Base-by-base conservation (phyloP, 2,329 filamentous ascomycete genomes). In the Dryadomyces quercus-mongolicae region DNA sequence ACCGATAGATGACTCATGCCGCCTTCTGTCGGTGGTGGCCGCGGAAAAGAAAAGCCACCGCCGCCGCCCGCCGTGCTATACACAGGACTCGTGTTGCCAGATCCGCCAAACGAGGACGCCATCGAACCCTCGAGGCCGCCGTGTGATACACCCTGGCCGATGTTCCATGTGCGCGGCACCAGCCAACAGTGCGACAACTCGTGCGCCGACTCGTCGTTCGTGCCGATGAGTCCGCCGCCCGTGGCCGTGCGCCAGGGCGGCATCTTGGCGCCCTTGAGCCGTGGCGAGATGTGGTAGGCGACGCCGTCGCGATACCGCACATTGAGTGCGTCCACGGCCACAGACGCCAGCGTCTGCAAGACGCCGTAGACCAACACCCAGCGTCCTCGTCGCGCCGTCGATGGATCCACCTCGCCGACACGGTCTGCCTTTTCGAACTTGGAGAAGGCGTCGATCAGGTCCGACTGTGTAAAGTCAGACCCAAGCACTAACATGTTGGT, bases 291-390 rank as follows among this genome's bases (percentile, higher is more conserved):
- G 60, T 82, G 78, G 61, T 84, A 84, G 18, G 71, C 58, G 2
- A 82, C 79, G 8, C 68, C 70, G 6, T 77, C 73, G 3, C 68
- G 70, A 63, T 78, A 77, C 13, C 73, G 71, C 9, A 80, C 67
- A 43, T 72, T 70, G 12, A 75, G 77, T 1, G 74, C 71, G 56
- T 84, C 81, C 1, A 81, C 78, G 0, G 77, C 75, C 7, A 84
- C 70, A 22, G 75, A 76, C 2, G 79, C 79, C 2, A 84, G 71
- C 0, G 75, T 77, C 64, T 84, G 81, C 16, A 84, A 65, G 12
- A 83, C 67, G 3, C 75, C 77, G 60, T 84, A 84, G 21, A 84
- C 72, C 3, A 84, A 67, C 4, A 81, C 68, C 81, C 81, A 84
- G 21, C 81, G 75, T 10, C 77, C 80, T 12, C 76, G 73, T 1